phyloP scores from a whole-genome alignment of 495 filamentous ascomycete species.

The Aspergillus campestris region DNA sequence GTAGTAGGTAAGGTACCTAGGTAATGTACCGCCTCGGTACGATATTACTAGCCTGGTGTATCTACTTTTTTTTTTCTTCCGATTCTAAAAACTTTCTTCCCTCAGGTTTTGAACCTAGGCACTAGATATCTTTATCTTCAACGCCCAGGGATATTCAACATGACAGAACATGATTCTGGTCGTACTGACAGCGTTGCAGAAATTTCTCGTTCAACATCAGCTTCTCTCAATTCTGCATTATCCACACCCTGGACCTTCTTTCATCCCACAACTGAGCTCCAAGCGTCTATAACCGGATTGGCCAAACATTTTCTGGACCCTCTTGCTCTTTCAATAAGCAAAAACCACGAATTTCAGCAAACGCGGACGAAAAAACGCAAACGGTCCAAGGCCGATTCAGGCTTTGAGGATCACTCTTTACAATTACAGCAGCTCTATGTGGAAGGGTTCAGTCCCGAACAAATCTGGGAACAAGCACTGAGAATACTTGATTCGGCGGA shows the following conservation, averaged over 20 bases:
- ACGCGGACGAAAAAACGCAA: constrained; percentile 60
- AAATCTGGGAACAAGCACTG: constrained; percentile 91
- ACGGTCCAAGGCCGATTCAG: constrained; percentile 35
- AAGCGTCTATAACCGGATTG: constrained; percentile 54
- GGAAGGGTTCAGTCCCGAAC: constrained; percentile 78
- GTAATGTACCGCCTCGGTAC: no score
- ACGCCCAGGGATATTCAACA: not conserved
- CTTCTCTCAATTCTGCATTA: constrained; percentile 18
- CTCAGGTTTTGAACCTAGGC: no score
- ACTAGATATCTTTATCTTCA: not conserved
- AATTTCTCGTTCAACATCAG: constrained; percentile 40
- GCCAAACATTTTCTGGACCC: constrained; percentile 71
- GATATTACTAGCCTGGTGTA: no score
- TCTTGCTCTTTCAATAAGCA: constrained; percentile 59
- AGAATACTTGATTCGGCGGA: constrained; percentile 48
- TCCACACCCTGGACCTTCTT: constrained; percentile 50
- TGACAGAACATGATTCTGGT: not conserved
- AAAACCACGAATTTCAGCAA: constrained; percentile 52
- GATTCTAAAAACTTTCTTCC: no score
- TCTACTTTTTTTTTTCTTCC: no score
- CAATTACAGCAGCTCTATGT: constrained; percentile 72
- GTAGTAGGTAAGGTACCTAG: no score
- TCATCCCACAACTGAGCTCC: constrained; percentile 54
- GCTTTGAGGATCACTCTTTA: constrained; percentile 38
- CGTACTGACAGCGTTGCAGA: no score